A percentile compares a stretch with the other conserved stretches of the same genome.
phyloP scores from a whole-genome alignment of 2,329 filamentous ascomycete species.

The Ophiostoma ips region DNA sequence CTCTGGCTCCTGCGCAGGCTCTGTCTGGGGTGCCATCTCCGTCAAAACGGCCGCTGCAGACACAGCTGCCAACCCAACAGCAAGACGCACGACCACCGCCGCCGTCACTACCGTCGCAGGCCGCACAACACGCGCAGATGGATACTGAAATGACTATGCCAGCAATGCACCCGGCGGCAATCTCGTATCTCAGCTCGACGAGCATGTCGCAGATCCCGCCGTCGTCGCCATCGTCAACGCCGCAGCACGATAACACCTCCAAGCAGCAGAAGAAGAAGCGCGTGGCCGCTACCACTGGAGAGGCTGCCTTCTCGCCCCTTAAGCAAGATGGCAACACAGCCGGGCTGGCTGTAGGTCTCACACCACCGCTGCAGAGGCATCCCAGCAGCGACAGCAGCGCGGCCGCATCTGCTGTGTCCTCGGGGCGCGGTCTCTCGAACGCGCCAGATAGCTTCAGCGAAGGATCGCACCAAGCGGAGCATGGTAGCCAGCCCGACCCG shows the following conservation, averaged over 20 bases:
- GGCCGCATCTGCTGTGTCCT: conserved; percentile 2
- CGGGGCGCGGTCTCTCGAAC: not conserved
- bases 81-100: not conserved
- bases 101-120: not conserved
- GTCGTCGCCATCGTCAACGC: not conserved
- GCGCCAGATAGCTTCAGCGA: not conserved
- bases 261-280: conserved; percentile 1
- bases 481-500: not conserved
- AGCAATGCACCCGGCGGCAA: not conserved
- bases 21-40: not conserved
- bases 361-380: not conserved
- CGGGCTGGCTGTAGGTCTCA: conserved; percentile 3
- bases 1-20: not conserved
- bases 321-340: conserved; percentile 6
- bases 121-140: not conserved
- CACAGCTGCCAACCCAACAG: not conserved
- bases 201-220: not conserved
- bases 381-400: conserved; percentile 6
- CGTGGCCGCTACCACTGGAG: conserved; percentile 5
- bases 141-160: conserved; percentile 1
- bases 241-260: not conserved
- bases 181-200: not conserved
- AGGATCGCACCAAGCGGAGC: not conserved
- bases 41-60: too few relatives aligned
- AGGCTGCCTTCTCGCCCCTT: conserved; percentile 2